Evolutionary conservation across 2,329 filamentous ascomycete species (phyloP).

Genomic region (Biscogniauxia mediterranea): DNA sequence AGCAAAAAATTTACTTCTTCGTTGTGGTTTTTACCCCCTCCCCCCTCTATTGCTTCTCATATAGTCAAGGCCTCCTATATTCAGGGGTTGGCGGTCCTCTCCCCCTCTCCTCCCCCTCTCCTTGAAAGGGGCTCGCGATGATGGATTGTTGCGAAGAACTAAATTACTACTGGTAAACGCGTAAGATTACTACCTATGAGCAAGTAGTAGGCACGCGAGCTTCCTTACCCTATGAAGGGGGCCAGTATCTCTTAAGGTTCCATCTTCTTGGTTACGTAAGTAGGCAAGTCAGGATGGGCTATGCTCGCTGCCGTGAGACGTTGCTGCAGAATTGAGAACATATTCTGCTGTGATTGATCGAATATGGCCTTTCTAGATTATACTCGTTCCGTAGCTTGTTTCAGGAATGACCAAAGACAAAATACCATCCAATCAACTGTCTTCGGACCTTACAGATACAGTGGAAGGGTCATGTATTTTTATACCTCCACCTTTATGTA

Average conservation of each 20-base stretch:
- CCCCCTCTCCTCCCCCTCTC: too few relatives aligned
- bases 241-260: too few relatives aligned
- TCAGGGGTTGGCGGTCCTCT: background rate
- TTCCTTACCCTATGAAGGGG: too few relatives aligned
- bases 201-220: too few relatives aligned
- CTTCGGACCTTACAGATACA: background rate
- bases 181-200: too few relatives aligned
- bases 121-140: too few relatives aligned
- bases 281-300: background rate
- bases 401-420: background rate
- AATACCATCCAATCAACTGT: background rate
- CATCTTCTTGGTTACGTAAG: background rate
- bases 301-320: background rate
- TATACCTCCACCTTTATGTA: background rate
- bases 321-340: background rate
- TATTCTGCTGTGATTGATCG: background rate
- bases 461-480: background rate
- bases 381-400: conserved; percentile 1
- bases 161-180: too few relatives aligned
- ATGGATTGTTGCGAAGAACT: background rate
- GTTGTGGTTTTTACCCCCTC: background rate
- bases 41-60: background rate
- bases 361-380: background rate
- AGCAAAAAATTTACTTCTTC: background rate
- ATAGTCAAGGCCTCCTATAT: background rate